Percentiles rank a stretch among this genome's conserved stretches.
Evolutionary conservation across 768 basidiomycete genomes (phyloP).

Genomic region (Tulasnella sp.): DNA sequence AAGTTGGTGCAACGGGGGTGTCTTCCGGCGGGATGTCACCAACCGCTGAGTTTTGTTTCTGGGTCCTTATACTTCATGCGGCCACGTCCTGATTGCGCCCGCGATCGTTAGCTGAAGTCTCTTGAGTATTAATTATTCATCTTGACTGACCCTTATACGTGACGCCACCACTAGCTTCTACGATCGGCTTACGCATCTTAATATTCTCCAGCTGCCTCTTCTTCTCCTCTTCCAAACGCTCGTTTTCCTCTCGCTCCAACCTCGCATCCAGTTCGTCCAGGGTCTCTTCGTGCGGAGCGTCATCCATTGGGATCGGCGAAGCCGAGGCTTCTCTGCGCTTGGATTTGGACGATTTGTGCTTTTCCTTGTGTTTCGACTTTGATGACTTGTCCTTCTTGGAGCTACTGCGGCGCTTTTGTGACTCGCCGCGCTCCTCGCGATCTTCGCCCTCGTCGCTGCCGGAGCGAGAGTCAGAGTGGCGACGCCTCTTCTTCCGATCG

Average conservation of each 20-base stretch:
- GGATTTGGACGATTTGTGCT: slow-evolving; percentile 13
- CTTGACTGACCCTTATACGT: slow-evolving; percentile 49
- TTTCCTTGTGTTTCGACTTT: slow-evolving; percentile 9
- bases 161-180: slow-evolving; percentile 36
- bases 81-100: slow-evolving; percentile 21
- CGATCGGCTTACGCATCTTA: slow-evolving; percentile 24
- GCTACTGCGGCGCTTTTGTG: slow-evolving; percentile 13
- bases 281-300: slow-evolving; percentile 37
- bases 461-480: not conserved
- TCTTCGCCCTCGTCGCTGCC: slow-evolving; percentile 16
- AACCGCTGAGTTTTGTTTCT: slow-evolving; percentile 11
- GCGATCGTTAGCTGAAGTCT: not conserved
- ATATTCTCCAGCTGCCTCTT: slow-evolving; percentile 39
- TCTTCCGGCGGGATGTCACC: too few species aligned
- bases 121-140: not conserved
- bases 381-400: slow-evolving; percentile 19
- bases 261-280: slow-evolving; percentile 65
- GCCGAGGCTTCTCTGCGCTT: not conserved
- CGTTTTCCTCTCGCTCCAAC: slow-evolving; percentile 56
- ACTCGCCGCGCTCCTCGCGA: slow-evolving; percentile 15
- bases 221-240: slow-evolving; percentile 33
- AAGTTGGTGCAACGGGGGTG: too few species aligned
- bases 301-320: not conserved
- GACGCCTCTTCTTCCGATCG: slow-evolving; percentile 15
- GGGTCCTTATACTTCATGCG: slow-evolving; percentile 25